A percentile compares a stretch with the other conserved stretches of the same genome.
These are phyloP conservation scores for Coemansia sp. DNA, from an alignment of 192 early-diverging fungal species.

Conservation along the genomic window DNA sequence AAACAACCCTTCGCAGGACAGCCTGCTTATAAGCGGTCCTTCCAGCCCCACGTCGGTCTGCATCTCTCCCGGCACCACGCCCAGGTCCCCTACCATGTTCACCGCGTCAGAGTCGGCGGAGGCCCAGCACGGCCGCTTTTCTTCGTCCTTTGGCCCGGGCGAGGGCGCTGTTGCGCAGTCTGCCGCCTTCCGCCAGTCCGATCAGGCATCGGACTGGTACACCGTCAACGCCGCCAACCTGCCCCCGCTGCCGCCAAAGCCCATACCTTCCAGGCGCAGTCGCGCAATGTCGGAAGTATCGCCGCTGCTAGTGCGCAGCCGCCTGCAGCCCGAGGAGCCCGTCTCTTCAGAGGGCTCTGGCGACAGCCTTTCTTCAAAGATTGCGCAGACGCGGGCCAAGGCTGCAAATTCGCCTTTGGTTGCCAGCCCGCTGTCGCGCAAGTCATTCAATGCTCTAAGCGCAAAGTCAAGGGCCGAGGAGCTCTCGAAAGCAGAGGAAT, in stretches of 20 bases:
- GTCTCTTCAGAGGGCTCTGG: conserved; percentile 4
- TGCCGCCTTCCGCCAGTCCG: background rate
- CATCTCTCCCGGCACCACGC: conserved; percentile 11
- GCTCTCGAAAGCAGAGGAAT: conserved; percentile 3
- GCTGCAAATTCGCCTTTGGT: conserved; percentile 32
- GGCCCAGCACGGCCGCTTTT: background rate
- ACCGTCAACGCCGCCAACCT: conserved; percentile 13
- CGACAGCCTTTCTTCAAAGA: conserved; percentile 7
- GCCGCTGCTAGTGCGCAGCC: conserved; percentile 24
- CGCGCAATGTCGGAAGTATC: conserved; percentile 43
- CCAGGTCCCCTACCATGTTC: conserved; percentile 11
- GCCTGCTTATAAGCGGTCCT: conserved; percentile 20
- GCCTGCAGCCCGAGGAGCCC: conserved; percentile 9
- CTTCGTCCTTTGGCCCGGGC: background rate
- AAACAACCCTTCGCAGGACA: conserved; percentile 44
- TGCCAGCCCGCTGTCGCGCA: conserved; percentile 48
- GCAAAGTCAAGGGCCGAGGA: conserved; percentile 20
- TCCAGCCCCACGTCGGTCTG: conserved; percentile 18
- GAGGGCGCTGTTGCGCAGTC: background rate
- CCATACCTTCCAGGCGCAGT: conserved; percentile 26
- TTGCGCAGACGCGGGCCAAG: conserved; percentile 23
- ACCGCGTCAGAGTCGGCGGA: background rate
- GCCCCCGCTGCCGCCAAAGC: conserved; percentile 28
- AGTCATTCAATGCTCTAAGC: conserved; percentile 34
- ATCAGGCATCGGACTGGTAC: conserved; percentile 17